Conservation (phyloP, 768 basidiomycete genomes). For the Sutorius australiensis region DNA sequence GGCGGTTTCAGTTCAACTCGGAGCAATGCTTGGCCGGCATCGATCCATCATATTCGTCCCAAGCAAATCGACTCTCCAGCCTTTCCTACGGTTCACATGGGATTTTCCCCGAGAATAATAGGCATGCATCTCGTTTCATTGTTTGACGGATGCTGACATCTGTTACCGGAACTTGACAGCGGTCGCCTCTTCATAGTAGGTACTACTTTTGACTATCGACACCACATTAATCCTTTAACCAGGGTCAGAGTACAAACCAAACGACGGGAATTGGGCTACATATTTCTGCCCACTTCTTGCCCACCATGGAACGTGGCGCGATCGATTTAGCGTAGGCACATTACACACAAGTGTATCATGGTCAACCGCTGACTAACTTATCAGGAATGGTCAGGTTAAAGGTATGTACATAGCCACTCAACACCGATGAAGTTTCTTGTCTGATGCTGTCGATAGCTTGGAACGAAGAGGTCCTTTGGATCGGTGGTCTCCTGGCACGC, state of each 20-base stretch:
- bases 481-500: constrained; percentile 79
- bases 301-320: constrained; percentile 91
- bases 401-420: constrained; percentile 38
- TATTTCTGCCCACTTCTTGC: constrained; percentile 80
- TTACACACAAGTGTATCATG: background rate
- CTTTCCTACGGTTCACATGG: constrained; percentile 3
- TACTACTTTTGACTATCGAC: background rate
- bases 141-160: background rate
- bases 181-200: constrained; percentile 16
- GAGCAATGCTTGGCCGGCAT: constrained; percentile 1
- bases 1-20: constrained; percentile 7
- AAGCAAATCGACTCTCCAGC: background rate
- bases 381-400: constrained; percentile 80
- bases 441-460: constrained; percentile 47
- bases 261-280: constrained; percentile 73
- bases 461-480: constrained; percentile 84
- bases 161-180: background rate
- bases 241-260: constrained; percentile 89
- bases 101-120: constrained; percentile 2
- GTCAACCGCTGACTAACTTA: background rate
- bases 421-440: background rate
- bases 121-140: background rate
- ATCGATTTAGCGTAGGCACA: constrained; percentile 75
- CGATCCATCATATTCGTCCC: background rate
- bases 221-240: background rate